Conservation (phyloP, 352 stramenopile genomes). For the Phytophthora sp. region DNA sequence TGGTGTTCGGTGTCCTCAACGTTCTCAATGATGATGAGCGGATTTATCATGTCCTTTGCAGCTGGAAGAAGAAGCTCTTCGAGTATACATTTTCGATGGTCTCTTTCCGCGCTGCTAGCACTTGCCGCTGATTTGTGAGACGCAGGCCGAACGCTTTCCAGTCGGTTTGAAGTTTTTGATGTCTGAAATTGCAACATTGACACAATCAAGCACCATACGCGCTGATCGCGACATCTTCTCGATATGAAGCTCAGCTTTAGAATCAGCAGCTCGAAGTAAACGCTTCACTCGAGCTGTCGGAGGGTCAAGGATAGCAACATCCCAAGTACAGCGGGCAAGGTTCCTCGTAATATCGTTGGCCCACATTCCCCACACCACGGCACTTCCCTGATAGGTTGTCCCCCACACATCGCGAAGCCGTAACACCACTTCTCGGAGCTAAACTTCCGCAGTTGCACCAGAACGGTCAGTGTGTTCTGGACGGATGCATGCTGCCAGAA, state of each 20-base stretch:
- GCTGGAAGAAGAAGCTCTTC: not conserved
- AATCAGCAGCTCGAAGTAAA: not conserved
- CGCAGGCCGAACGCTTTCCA: too few relatives aligned
- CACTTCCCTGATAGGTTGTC: too few relatives aligned
- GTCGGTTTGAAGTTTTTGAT: too few relatives aligned
- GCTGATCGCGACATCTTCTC: not conserved
- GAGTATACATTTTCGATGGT: constrained; percentile 1
- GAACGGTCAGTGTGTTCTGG: constrained; percentile 11
- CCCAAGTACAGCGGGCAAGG: too few relatives aligned
- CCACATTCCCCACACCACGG: too few relatives aligned
- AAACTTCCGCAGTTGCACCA: constrained; percentile 4
- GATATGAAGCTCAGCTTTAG: not conserved
- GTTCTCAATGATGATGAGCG: not conserved
- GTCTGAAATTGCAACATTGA: constrained; percentile 3
- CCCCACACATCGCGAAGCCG: not conserved
- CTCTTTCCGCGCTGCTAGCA: constrained; percentile 1
- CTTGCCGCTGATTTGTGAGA: too few relatives aligned
- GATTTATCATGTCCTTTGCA: constrained; percentile 5
- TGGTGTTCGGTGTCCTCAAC: not conserved
- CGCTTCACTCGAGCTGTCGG: not conserved
- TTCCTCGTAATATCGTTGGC: too few relatives aligned
- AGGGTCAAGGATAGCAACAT: not conserved
- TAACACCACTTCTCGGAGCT: not conserved
- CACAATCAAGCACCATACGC: not conserved
- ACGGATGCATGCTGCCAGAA: constrained; percentile 1